Evolutionary conservation across 129 eudicot genomes (phyloP).

Genomic region (Centella asiatica): DNA sequence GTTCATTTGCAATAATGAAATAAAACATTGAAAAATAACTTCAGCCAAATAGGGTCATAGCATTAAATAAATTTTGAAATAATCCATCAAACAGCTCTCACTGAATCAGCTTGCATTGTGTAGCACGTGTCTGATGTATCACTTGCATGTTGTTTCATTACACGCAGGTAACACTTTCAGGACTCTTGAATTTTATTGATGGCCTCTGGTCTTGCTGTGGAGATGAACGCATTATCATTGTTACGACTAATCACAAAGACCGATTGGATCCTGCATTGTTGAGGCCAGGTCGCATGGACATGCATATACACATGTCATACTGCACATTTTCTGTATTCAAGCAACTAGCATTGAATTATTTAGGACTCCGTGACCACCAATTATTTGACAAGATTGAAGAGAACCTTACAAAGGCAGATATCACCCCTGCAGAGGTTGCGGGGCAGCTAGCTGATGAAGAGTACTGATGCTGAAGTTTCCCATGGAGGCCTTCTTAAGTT

Average conservation of each 20-base stretch:
- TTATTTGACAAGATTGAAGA: slow-evolving; percentile 19
- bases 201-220: slow-evolving; percentile 51
- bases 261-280: slow-evolving; percentile 30
- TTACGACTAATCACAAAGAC: slow-evolving; percentile 40
- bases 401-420: slow-evolving; percentile 20
- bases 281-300: slow-evolving; percentile 40
- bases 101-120: not conserved
- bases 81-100: too few relatives aligned
- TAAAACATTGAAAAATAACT: too few relatives aligned
- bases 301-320: slow-evolving; percentile 36
- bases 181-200: slow-evolving; percentile 38
- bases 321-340: slow-evolving; percentile 31
- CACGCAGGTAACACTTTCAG: slow-evolving; percentile 22
- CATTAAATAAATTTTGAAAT: too few relatives aligned
- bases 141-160: not conserved
- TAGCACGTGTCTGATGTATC: not conserved
- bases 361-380: slow-evolving; percentile 27
- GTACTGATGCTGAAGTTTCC: slow-evolving; percentile 12
- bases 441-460: slow-evolving; percentile 44
- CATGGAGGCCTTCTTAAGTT: slow-evolving; percentile 25
- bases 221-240: slow-evolving; percentile 35
- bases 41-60: too few relatives aligned
- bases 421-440: slow-evolving; percentile 36
- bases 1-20: too few relatives aligned
- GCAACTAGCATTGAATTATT: slow-evolving; percentile 33